A percentile compares a stretch with the other conserved stretches of the same genome.
Conservation (phyloP, 2,329 filamentous ascomycete species). For the Aureobasidium vineae region DNA sequence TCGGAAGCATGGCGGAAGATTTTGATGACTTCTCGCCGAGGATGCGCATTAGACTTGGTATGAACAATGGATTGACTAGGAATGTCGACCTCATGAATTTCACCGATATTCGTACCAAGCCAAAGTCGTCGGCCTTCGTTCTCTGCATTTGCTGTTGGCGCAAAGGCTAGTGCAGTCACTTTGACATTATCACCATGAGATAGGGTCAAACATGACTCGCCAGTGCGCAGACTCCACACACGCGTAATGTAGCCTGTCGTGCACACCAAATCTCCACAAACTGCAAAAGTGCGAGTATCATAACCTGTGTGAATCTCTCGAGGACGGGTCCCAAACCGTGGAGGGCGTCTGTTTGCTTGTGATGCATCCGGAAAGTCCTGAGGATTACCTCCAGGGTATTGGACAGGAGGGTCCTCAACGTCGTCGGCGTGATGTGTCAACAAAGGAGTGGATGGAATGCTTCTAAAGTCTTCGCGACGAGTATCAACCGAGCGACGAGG, state of each 20-base stretch:
- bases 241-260: constrained; percentile 83
- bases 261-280: constrained; percentile 84
- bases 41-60: constrained; percentile 70
- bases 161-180: constrained; percentile 78
- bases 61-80: constrained; percentile 66
- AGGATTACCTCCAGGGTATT: constrained; percentile 25
- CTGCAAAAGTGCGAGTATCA: constrained; percentile 80
- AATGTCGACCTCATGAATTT: constrained; percentile 87
- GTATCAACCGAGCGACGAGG: constrained; percentile 34
- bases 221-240: constrained; percentile 82
- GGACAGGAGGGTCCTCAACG: constrained; percentile 26
- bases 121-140: constrained; percentile 81
- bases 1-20: constrained; percentile 86
- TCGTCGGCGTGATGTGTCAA: constrained; percentile 40
- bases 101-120: constrained; percentile 86
- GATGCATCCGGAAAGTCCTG: constrained; percentile 77
- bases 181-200: constrained; percentile 82
- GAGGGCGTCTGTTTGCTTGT: constrained; percentile 78
- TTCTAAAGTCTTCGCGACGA: constrained; percentile 25
- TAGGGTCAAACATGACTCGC: constrained; percentile 76
- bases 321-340: constrained; percentile 68
- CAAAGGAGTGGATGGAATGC: constrained; percentile 30
- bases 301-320: constrained; percentile 79
- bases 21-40: constrained; percentile 73
- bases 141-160: constrained; percentile 72